Base-by-base conservation (phyloP, 2,329 filamentous ascomycete species). In the Colletotrichum tanaceti region DNA sequence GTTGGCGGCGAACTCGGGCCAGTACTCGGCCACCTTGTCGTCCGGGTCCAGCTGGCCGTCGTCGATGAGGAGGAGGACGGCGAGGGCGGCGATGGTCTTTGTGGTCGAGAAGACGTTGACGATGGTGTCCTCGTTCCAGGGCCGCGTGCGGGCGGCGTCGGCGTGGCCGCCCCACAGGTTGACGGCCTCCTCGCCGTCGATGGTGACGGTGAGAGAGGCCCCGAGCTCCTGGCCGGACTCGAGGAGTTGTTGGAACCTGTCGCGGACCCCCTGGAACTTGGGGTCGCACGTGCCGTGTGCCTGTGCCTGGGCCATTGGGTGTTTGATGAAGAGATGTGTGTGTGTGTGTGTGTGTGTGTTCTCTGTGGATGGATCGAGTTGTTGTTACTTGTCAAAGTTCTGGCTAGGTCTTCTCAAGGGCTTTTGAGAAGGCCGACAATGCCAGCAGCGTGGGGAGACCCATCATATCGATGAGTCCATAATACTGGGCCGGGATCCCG, bases 1-100 rank as follows among this genome's bases (percentile, higher is more conserved):
- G 22, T 81, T 79, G 14, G 70, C 75, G 0, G 74, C 80, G 63
- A 84, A 84, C 52, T 84, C 83, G 1, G 83, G 83, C 83, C 83
- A 85, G 74, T 84, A 80, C 46, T 77, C 74, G 1, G 78, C 70
- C 1, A 84, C 79, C 2, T 77, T 77, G 14, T 76, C 80, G 52
- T 79, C 68, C 1, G 76, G 72, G 61, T 78, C 73, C 0, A 84
- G 63, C 0, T 78, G 68, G 3, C 80, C 80, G 4, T 80, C 78
- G 53, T 82, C 77, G 39, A 81, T 75, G 7, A 82, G 78, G 24
- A 83, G 72, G 24, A 82, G 72, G 1, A 75, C 74, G 0, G 81
- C 79, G 10, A 84, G 73, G 4, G 74, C 75, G 16, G 74, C 75
- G 41, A 83, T 65, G 0, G 73, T 76, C 70, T 85, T 84, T 10